Base-by-base conservation (phyloP, 228 moss, liverwort and hornwort species). In the Sphagnum magellanicum region DNA sequence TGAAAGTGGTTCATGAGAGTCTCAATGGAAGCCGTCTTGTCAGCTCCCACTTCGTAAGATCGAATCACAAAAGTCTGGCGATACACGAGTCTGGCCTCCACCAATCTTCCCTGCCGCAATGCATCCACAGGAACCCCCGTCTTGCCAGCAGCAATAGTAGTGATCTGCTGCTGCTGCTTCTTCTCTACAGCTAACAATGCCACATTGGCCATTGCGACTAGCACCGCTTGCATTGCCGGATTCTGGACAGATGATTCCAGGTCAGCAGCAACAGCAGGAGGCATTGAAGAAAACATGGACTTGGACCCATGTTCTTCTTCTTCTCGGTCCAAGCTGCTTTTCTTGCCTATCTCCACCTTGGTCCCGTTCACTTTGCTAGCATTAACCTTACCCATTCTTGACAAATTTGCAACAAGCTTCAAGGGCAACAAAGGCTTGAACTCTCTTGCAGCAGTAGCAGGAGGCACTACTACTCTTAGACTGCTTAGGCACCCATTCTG, bases 61-160 rank as follows among this genome's bases (percentile, higher is more conserved):
- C 91, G 91, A 48, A 91, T 86, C 62, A 91, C 84, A 55, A 91
- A 91, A 4, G 84, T 91, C 69, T 91, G 91, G 6, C 91, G 77
- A 61, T 91, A 91, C 48, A 91, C 82, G 8, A 76, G 77, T 48
- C 72, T 80, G 66, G 77, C 81, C 12, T 91, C 88, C 6, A 88
- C 86, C 10, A 91, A 78, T 32, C 86, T 72, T 7, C 88, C 91
- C 52, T 86, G 91, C 52, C 91, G 76, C n/a, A 84, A 73, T 1
- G 82, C 69, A 69, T 87, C 89, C 50, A 84, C 74, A 8, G 83
- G 83, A 58, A 87, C 83, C 67, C 85, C 79, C 53, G 75, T 83
- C 70, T 89, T 89, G 32, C 32, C 32, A 48, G 75, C 81, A 16
- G 80, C 74, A 50, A 83, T 69, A 63, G 74, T 73, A 50, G 83